phyloP scores from a whole-genome alignment of 805 yeast genomes.

The Monosporozyma servazzii region DNA sequence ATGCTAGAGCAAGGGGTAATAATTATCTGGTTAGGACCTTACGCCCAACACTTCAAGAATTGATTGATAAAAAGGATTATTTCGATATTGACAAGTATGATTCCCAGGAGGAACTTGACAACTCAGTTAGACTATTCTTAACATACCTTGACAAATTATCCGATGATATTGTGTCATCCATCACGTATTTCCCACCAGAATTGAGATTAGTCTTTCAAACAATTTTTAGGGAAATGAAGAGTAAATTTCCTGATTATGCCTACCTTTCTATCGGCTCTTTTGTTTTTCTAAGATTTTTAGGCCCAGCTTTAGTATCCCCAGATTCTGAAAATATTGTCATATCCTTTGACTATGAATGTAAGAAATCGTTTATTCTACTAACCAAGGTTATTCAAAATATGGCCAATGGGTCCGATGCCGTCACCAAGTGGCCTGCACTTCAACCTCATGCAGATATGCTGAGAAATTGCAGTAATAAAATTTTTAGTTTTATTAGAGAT shows the following conservation, averaged over 20 bases:
- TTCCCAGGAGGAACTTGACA: constrained; percentile 30
- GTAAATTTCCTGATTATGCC: constrained; percentile 54
- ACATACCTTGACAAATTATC: constrained; percentile 46
- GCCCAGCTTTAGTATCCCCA: constrained; percentile 91
- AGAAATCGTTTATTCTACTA: constrained; percentile 61
- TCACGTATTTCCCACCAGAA: constrained; percentile 54
- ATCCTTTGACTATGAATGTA: constrained; percentile 32
- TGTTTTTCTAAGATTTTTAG: constrained; percentile 63
- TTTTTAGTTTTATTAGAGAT: constrained; percentile 33
- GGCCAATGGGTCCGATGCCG: constrained; percentile 66
- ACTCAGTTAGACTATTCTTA: constrained; percentile 40
- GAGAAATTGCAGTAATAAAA: constrained; percentile 27
- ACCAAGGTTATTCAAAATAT: constrained; percentile 76
- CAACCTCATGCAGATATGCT: constrained; percentile 33
- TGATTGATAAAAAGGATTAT: constrained; percentile 39
- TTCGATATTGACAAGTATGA: constrained; percentile 54
- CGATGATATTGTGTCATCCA: constrained; percentile 45
- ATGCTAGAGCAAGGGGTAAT: constrained; percentile 53
- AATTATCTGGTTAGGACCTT: constrained; percentile 45
- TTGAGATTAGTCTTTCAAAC: constrained; percentile 60
- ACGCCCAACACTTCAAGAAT: constrained; percentile 45
- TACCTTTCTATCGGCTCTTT: constrained; percentile 74
- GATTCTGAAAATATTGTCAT: constrained; percentile 37
- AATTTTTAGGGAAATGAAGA: constrained; percentile 44
- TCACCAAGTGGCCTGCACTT: constrained; percentile 54